Conservation (phyloP, 768 basidiomycete species). For the Coprinellus micaceus region DNA sequence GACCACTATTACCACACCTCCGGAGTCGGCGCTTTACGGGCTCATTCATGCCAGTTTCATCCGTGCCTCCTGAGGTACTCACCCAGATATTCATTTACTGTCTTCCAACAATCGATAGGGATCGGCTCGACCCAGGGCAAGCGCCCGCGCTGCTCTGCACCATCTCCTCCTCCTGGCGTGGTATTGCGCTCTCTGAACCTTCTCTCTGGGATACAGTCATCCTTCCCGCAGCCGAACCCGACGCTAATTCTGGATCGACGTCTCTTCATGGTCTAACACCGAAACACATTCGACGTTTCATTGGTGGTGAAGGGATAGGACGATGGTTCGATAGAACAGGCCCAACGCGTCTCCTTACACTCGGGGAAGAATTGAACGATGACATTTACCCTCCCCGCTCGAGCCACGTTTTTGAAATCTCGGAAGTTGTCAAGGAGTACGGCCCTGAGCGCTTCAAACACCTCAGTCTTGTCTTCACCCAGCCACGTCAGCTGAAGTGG, state of each 20-base stretch:
- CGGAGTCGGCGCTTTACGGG: no score
- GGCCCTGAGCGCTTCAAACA: no score
- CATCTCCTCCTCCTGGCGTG: background rate
- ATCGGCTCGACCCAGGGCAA: background rate
- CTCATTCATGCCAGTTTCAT: no score
- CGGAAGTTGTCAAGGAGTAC: no score
- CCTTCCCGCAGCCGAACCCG: background rate
- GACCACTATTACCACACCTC: no score
- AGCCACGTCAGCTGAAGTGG: no score
- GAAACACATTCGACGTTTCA: background rate
- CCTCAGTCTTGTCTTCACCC: no score
- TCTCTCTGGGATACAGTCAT: background rate
- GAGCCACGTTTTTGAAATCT: no score
- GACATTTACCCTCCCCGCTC: background rate
- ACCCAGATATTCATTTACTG: background rate
- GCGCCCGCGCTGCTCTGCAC: background rate
- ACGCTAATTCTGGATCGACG: no score
- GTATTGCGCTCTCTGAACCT: background rate
- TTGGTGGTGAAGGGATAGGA: background rate
- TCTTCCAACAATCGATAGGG: background rate
- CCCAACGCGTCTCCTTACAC: background rate
- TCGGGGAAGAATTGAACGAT: background rate
- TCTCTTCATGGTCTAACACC: background rate
- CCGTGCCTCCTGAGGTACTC: background rate
- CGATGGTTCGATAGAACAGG: background rate